Base-by-base conservation (phyloP, 2,329 filamentous ascomycete genomes). In the Aspergillus pseudoglaucus region DNA sequence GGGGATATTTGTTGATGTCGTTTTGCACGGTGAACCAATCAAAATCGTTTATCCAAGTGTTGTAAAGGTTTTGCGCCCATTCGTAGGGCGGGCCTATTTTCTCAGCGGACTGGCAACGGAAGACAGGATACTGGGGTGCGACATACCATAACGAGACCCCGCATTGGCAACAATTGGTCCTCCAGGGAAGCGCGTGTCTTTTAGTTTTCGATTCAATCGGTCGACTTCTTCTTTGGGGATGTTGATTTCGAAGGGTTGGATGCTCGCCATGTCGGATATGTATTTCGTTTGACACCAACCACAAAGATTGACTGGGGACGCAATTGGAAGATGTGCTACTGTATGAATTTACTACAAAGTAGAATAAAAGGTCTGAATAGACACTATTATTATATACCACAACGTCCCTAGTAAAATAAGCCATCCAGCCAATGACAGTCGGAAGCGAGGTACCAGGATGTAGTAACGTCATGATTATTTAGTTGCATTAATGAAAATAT, bases 151-250 rank as follows among this genome's bases (percentile, higher is more conserved):
- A 9, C 33, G 9, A 10, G 6, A 17, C 3, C 42, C 45, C 3
- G 45, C 50, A 17, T 43, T 20, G 22, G 45, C 47, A 3, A 52
- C 47, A 8, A 52, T 52, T 9, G 17, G 17, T 6, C 40, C 43
- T n/a, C 12, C 23, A 20, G 48, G 46, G 3, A 53, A 42, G 18
- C 48, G 30, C 5, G 51, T 51, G 23, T 49, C 51, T 23, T 30
- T 25, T 1, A 53, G 33, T 27, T 48, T 53, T 3, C 44, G 43
- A 7, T 45, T 27, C 9, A 50, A 27, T 9, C 46, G 48, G 6
- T 48, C 25, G 3, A 53, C 46, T 37, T 53, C 48, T 37, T 48
- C 22, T 1, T 8, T 6, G 2, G 43, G 48, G 3, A 53, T 45
- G 12, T 50, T 44, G 10, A 53, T 17, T 33, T 20, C 2, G 42